Percentiles rank a stretch among this genome's conserved stretches.
Evolutionary conservation across 108 stramenopile species (phyloP).

Genomic region (Conticribra guillardii): DNA sequence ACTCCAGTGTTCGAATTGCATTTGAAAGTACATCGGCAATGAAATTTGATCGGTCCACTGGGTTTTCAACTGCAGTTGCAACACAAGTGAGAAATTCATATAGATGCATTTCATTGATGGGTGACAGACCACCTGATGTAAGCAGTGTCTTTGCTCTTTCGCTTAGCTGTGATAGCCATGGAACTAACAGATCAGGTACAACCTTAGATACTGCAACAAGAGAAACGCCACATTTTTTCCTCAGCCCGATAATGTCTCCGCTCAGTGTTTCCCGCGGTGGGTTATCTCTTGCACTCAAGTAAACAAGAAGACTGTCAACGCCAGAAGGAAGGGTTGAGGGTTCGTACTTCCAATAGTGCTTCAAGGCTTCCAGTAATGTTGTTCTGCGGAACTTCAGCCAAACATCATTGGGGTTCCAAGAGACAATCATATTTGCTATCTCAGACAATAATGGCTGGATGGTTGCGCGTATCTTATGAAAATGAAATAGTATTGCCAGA

Average conservation of each 20-base stretch:
- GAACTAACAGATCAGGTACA: slow-evolving; percentile 82
- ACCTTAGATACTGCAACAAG: slow-evolving; percentile 79
- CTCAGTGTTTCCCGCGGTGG: slow-evolving; percentile 48
- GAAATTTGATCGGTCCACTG: slow-evolving; percentile 71
- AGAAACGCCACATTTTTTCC: slow-evolving; percentile 81
- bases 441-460: slow-evolving; percentile 65
- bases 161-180: slow-evolving; percentile 81
- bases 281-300: slow-evolving; percentile 64
- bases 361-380: slow-evolving; percentile 67
- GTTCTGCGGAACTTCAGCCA: slow-evolving; percentile 84
- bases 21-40: slow-evolving; percentile 79
- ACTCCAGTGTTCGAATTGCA: slow-evolving; percentile 63
- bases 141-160: slow-evolving; percentile 69
- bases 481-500: neutral
- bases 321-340: slow-evolving; percentile 77
- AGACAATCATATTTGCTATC: slow-evolving; percentile 62
- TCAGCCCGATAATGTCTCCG: slow-evolving; percentile 67
- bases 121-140: slow-evolving; percentile 64
- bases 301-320: slow-evolving; percentile 72
- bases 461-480: slow-evolving; percentile 40
- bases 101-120: slow-evolving; percentile 85
- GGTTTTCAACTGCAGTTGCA: slow-evolving; percentile 85
- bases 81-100: slow-evolving; percentile 89
- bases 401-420: slow-evolving; percentile 79
- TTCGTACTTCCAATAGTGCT: slow-evolving; percentile 83